phyloP scores from a whole-genome alignment of 768 basidiomycete genomes.

The Antrodiella citrinella region DNA sequence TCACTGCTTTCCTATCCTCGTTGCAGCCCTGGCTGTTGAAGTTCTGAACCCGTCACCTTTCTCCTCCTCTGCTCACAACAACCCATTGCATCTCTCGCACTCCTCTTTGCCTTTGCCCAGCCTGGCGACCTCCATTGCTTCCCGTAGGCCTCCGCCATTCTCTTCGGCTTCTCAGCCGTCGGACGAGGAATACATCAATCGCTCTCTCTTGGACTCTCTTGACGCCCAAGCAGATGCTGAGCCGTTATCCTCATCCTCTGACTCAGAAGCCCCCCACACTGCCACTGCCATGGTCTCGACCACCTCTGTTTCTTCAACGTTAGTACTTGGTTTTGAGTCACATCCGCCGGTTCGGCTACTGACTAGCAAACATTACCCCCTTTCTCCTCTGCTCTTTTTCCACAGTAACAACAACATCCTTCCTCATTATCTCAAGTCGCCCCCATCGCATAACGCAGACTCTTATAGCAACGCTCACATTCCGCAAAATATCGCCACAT shows the following conservation, averaged over 20 bases:
- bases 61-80: too few species aligned
- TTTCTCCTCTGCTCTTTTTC: conserved; percentile 39
- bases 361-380: too few species aligned
- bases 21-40: conserved; percentile 35
- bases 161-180: too few species aligned
- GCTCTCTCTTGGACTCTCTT: conserved; percentile 74
- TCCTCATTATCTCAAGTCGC: conserved; percentile 25
- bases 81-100: conserved; percentile 12
- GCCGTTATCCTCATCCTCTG: conserved; percentile 46
- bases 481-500: conserved; percentile 18
- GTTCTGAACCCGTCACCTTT: too few species aligned
- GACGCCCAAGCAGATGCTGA: conserved; percentile 81
- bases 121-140: conserved; percentile 26
- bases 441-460: conserved; percentile 25
- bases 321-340: too few species aligned
- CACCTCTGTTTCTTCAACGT: background rate
- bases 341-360: too few species aligned
- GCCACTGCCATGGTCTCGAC: conserved; percentile 17
- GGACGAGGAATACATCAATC: conserved; percentile 83
- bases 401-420: conserved; percentile 32
- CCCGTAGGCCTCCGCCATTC: conserved; percentile 22
- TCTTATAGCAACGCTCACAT: conserved; percentile 24
- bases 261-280: conserved; percentile 35
- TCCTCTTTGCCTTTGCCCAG: conserved; percentile 16
- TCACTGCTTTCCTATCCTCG: conserved; percentile 23